phyloP scores from a whole-genome alignment of 148 eudicot species.

The Euryodendron excelsum region DNA sequence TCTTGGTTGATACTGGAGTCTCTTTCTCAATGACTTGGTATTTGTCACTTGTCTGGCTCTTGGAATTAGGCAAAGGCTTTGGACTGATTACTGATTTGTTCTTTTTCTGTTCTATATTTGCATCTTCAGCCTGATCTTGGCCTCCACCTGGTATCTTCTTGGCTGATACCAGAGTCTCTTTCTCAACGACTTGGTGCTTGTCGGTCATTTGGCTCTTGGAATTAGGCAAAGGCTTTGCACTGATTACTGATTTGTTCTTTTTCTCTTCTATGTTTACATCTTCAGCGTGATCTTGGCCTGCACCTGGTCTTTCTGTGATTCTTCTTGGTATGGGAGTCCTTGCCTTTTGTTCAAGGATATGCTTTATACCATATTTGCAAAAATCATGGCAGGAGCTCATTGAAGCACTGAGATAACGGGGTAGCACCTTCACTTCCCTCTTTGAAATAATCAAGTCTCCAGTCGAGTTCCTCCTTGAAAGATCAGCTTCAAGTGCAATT shows the following conservation, averaged over 20 bases:
- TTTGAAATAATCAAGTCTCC: conserved; percentile 25
- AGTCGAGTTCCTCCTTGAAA: conserved; percentile 20
- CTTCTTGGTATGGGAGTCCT: conserved; percentile 24
- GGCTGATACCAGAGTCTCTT: too few relatives aligned
- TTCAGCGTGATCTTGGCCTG: conserved; percentile 15
- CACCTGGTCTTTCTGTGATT: conserved; percentile 17
- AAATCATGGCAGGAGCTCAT: conserved; percentile 75
- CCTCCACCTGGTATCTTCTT: conserved; percentile 27
- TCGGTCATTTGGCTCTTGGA: conserved; percentile 7
- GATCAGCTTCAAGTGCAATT: not conserved
- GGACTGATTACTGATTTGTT: conserved; percentile 33
- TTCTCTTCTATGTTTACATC: conserved; percentile 16
- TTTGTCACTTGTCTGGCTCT: not conserved
- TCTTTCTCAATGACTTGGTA: too few relatives aligned
- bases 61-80: conserved; percentile 35
- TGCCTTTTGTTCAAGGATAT: conserved; percentile 29
- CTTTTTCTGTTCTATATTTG: conserved; percentile 21
- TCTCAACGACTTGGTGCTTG: not conserved
- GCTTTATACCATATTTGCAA: conserved; percentile 61
- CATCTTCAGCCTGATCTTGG: conserved; percentile 13
- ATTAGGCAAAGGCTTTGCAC: conserved; percentile 40
- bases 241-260: conserved; percentile 30
- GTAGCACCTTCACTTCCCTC: conserved; percentile 28
- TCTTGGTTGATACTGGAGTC: conserved; percentile 11
- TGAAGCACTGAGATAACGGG: conserved; percentile 62